Percentiles rank a stretch among this genome's conserved stretches.
Evolutionary conservation across 2,329 filamentous ascomycete genomes (phyloP).

Genomic region (Pestalotiopsis sp.): DNA sequence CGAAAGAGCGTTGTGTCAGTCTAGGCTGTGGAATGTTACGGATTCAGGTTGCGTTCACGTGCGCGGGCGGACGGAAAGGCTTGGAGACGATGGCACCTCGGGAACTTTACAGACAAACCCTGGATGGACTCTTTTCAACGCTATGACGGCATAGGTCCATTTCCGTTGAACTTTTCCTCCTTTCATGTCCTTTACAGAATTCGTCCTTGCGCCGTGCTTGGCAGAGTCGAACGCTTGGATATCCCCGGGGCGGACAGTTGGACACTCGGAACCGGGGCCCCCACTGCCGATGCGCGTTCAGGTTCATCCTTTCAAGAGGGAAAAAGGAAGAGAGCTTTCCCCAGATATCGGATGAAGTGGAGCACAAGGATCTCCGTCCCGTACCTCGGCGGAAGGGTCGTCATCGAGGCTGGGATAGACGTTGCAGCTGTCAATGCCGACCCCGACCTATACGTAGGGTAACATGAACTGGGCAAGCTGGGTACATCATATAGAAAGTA

Average conservation of each 20-base stretch:
- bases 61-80: too few species aligned
- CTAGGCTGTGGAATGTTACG: not conserved
- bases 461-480: not conserved
- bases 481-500: not conserved
- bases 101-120: too few species aligned
- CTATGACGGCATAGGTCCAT: too few species aligned
- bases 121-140: too few species aligned
- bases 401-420: not conserved
- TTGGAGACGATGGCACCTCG: too few species aligned
- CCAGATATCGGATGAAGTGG: slow-evolving; percentile 4
- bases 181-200: too few species aligned
- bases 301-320: not conserved
- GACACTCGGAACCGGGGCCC: not conserved
- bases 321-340: not conserved
- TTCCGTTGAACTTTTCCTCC: too few species aligned
- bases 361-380: not conserved
- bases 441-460: not conserved
- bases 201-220: not conserved
- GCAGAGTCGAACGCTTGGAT: not conserved
- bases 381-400: not conserved
- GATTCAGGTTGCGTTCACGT: not conserved
- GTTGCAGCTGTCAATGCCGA: not conserved
- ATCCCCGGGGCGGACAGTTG: not conserved
- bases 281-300: not conserved
- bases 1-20: not conserved